Conservation (phyloP, 495 filamentous ascomycete species). For the Hyaloscypha finlandica region DNA sequence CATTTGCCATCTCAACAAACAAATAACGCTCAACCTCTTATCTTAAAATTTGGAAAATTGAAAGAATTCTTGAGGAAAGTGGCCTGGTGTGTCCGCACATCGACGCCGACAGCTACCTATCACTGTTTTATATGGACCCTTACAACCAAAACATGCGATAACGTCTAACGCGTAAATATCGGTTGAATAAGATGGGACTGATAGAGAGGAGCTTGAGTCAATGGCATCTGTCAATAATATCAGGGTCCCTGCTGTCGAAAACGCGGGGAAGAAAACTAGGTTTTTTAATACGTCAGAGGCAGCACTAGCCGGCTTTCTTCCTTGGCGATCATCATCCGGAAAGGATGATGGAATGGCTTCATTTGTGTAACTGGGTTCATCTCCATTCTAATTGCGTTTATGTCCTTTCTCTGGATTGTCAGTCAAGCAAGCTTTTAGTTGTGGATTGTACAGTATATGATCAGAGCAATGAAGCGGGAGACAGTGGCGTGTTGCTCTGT, state of each 20-base stretch:
- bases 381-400: no score
- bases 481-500: no score
- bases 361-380: no score
- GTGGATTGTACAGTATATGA: no score
- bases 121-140: no score
- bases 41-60: neutral
- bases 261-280: slow-evolving; percentile 4
- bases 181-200: slow-evolving; percentile 2
- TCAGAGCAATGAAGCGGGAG: no score
- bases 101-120: neutral
- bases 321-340: no score
- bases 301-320: no score
- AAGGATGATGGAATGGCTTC: no score
- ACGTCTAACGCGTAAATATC: slow-evolving; percentile 25
- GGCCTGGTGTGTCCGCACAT: neutral
- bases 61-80: neutral
- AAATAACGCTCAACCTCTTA: neutral
- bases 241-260: neutral
- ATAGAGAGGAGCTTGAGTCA: slow-evolving; percentile 20
- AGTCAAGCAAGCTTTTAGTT: no score
- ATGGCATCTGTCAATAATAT: slow-evolving; percentile 17
- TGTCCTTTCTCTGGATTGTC: no score
- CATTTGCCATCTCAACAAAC: neutral
- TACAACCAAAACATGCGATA: slow-evolving; percentile 8
- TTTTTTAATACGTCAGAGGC: slow-evolving; percentile 26